phyloP scores from a whole-genome alignment of 208 protist species.

The Trypanosoma lewisi region DNA sequence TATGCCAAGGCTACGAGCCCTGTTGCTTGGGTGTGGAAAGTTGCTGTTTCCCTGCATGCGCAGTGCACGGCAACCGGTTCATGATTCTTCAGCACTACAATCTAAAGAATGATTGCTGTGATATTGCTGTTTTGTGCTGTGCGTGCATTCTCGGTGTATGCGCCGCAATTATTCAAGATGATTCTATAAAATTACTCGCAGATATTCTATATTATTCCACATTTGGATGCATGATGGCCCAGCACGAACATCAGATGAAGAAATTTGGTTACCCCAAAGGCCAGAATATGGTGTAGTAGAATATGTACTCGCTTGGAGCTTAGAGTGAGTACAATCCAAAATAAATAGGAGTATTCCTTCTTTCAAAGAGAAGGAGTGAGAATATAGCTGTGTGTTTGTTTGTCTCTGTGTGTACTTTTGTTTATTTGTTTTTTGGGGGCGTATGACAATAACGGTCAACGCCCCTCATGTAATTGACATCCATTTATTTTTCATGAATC shows the following conservation, averaged over 20 bases:
- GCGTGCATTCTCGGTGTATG: constrained; percentile 33
- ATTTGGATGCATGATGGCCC: constrained; percentile 60
- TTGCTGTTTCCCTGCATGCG: constrained; percentile 40
- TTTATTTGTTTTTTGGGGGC: no score
- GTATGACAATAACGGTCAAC: no score
- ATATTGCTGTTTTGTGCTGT: constrained; percentile 35
- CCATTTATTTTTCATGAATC: no score
- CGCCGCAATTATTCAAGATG: constrained; percentile 22
- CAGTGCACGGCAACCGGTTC: constrained; percentile 62
- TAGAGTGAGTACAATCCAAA: not conserved
- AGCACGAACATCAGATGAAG: constrained; percentile 63
- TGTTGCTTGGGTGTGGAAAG: constrained; percentile 51
- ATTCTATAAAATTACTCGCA: constrained; percentile 19
- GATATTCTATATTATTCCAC: constrained; percentile 31
- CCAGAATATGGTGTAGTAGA: constrained; percentile 22
- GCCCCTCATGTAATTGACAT: no score
- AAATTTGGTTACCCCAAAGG: constrained; percentile 28
- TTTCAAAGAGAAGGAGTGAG: no score
- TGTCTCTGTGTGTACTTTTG: no score
- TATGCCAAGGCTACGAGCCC: constrained; percentile 27
- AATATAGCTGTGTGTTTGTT: no score
- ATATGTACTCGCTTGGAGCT: not conserved
- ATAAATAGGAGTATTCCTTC: not conserved
- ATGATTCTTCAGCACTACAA: constrained; percentile 67
- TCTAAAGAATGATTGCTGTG: constrained; percentile 51